A percentile compares a stretch with the other conserved stretches of the same genome.
Conservation (phyloP, 805 yeast genomes). For the Candida ponderosae region DNA sequence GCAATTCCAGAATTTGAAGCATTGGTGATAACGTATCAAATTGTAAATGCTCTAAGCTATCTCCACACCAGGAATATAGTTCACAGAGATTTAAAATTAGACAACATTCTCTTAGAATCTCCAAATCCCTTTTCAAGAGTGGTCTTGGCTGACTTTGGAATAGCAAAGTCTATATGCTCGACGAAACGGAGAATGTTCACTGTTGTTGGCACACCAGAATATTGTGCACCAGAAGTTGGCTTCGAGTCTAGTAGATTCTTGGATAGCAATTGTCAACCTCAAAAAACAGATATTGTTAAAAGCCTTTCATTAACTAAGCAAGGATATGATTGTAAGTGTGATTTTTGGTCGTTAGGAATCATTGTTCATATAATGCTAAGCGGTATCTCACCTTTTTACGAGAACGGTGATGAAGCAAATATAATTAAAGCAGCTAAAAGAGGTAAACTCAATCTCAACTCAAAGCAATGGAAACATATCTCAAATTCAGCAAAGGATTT, state of each 20-base stretch:
- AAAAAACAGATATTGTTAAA: constrained; percentile 18
- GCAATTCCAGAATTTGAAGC: constrained; percentile 48
- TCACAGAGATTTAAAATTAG: constrained; percentile 61
- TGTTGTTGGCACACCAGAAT: constrained; percentile 59
- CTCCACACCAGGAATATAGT: constrained; percentile 48
- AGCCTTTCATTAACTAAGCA: constrained; percentile 6
- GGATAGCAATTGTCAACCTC: constrained; percentile 16
- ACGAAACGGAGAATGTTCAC: constrained; percentile 36
- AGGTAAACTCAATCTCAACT: constrained; percentile 32
- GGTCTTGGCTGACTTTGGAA: constrained; percentile 65
- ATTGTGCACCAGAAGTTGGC: constrained; percentile 67
- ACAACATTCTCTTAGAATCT: constrained; percentile 49
- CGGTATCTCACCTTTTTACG: constrained; percentile 59
- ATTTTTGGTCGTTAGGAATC: constrained; percentile 64
- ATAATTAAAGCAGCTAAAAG: constrained; percentile 33
- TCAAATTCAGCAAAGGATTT: constrained; percentile 37
- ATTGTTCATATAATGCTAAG: constrained; percentile 50
- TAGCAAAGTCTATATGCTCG: constrained; percentile 28
- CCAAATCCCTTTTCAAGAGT: constrained; percentile 47
- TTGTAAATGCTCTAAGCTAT: constrained; percentile 46
- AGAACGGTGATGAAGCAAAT: constrained; percentile 31
- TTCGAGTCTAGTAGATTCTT: constrained; percentile 26
- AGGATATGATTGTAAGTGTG: constrained; percentile 53
- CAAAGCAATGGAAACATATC: constrained; percentile 34
- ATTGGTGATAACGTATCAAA: constrained; percentile 45